Evolutionary conservation across 805 yeast species (phyloP).

Genomic region (Dipodascus albidus): DNA sequence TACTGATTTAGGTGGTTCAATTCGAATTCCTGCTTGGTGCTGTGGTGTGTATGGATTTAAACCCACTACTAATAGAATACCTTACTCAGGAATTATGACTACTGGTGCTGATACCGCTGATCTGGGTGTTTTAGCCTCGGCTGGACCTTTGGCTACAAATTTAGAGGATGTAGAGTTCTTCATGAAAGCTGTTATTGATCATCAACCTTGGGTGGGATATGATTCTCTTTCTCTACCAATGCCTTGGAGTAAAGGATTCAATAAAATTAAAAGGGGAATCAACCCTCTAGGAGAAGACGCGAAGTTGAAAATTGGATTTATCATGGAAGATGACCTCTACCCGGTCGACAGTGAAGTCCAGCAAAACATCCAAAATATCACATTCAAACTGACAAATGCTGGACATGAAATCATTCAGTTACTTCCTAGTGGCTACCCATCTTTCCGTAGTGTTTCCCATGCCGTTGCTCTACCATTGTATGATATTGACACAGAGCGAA

Average conservation of each 20-base stretch:
- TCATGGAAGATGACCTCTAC: not conserved
- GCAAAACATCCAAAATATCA: not conserved
- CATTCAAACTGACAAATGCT: not conserved
- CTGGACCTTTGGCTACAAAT: constrained; percentile 55
- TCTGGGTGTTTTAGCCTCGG: constrained; percentile 23
- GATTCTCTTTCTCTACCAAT: not conserved
- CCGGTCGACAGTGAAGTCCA: not conserved
- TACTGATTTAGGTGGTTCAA: constrained; percentile 42
- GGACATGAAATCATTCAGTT: not conserved
- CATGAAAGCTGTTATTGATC: constrained; percentile 33
- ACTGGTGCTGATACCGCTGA: not conserved
- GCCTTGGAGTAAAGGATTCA: not conserved
- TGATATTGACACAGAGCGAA: not conserved
- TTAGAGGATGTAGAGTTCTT: constrained; percentile 56
- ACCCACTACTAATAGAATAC: constrained; percentile 36
- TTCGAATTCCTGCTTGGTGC: constrained; percentile 37
- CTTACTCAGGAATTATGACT: constrained; percentile 7
- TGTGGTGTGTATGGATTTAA: constrained; percentile 33
- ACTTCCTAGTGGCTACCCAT: not conserved
- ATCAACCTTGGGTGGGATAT: constrained; percentile 12
- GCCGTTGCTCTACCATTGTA: not conserved
- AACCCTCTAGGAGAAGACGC: not conserved
- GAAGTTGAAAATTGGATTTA: not conserved
- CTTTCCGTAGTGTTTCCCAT: not conserved
- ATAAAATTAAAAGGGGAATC: not conserved